A percentile compares a stretch with the other conserved stretches of the same genome.
Evolutionary conservation across 495 filamentous ascomycete genomes (phyloP).

Genomic region (Corynascus novoguineensis): DNA sequence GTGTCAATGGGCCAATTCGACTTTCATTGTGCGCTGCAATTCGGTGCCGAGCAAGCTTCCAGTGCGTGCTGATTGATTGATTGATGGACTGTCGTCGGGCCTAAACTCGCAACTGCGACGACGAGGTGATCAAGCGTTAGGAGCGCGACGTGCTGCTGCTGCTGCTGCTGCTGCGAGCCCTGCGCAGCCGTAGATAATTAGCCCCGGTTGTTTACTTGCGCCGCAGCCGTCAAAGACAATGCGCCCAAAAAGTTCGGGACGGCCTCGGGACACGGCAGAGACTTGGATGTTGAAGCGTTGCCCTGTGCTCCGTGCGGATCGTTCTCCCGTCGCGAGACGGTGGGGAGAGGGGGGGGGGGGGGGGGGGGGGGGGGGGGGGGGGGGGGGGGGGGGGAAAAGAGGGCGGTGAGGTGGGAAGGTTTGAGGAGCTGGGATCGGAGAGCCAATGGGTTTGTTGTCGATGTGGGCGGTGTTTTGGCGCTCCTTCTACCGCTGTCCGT

Average conservation of each 20-base stretch:
- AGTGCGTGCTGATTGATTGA: conserved; percentile 10
- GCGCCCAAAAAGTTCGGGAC: conserved; percentile 5
- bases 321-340: conserved; percentile 4
- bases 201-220: conserved; percentile 29
- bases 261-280: conserved; percentile 13
- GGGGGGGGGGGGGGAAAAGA: neutral
- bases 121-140: too few species aligned
- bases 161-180: neutral
- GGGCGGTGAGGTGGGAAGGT: conserved; percentile 12
- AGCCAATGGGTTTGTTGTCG: conserved; percentile 15
- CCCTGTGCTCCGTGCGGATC: conserved; percentile 8
- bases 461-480: neutral
- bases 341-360: neutral
- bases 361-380: neutral
- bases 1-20: conserved; percentile 18
- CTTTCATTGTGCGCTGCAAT: conserved; percentile 13
- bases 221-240: conserved; percentile 24
- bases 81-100: conserved; percentile 9
- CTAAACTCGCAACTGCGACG: conserved; percentile 3
- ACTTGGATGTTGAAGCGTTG: neutral
- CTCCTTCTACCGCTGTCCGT: neutral
- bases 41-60: conserved; percentile 3
- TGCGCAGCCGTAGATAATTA: too few species aligned
- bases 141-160: conserved; percentile 2
- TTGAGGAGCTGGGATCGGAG: conserved; percentile 3